phyloP scores from a whole-genome alignment of 2,329 filamentous ascomycete species.

The Neopestalotiopsis sp. region DNA sequence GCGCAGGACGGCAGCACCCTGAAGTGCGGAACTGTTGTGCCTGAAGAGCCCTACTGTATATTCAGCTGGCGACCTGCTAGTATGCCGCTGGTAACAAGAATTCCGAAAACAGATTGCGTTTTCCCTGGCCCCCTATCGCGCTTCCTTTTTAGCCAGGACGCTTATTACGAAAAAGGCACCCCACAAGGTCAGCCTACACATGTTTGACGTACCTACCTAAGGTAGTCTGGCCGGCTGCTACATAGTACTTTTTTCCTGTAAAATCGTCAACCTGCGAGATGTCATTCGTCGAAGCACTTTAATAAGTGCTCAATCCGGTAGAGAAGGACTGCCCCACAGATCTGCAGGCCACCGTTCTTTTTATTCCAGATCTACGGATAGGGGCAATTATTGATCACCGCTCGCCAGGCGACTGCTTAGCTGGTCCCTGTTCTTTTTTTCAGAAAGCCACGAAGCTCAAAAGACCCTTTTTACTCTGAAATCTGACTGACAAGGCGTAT shows the following conservation, averaged over 20 bases:
- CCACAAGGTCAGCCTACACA: background rate
- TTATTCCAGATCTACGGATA: constrained; percentile 10
- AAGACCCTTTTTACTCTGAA: background rate
- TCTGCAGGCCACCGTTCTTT: background rate
- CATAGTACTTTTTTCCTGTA: background rate
- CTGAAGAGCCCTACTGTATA: background rate
- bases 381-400: constrained; percentile 3
- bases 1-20: background rate
- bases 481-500: background rate
- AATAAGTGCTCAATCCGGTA: constrained; percentile 1
- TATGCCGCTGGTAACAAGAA: background rate
- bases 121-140: background rate
- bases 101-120: background rate
- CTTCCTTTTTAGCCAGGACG: background rate
- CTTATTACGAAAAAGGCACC: background rate
- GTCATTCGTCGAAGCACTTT: background rate
- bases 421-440: background rate
- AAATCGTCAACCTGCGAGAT: background rate
- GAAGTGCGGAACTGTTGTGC: background rate
- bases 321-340: background rate
- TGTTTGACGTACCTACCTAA: no score
- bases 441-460: background rate
- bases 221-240: background rate
- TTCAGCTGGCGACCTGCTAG: background rate
- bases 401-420: background rate